Conservation (phyloP, 1,284 basidiomycete genomes). For the Volvariella surrecta region DNA sequence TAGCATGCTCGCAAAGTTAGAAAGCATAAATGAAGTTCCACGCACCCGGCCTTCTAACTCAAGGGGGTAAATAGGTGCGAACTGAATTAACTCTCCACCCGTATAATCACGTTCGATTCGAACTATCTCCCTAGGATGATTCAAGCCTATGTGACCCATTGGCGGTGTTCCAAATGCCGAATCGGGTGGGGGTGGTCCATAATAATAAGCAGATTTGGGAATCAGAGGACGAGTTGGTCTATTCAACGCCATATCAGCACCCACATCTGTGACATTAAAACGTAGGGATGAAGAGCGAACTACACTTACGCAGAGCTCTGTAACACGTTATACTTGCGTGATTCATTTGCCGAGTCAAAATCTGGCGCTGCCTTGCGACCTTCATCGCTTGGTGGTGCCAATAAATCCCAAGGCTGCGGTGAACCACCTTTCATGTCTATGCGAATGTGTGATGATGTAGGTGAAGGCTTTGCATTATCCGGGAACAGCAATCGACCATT, state of each 20-base stretch:
- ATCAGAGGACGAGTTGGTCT: slow-evolving; percentile 41
- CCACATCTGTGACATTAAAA: neutral
- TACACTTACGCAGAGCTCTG: slow-evolving; percentile 22
- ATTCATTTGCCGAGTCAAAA: slow-evolving; percentile 28
- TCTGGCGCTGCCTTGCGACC: slow-evolving; percentile 23
- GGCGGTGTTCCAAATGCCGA: slow-evolving; percentile 71
- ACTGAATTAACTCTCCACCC: slow-evolving; percentile 74
- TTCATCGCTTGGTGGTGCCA: slow-evolving; percentile 36
- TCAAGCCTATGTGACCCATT: slow-evolving; percentile 70
- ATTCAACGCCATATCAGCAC: slow-evolving; percentile 1
- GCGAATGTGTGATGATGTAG: slow-evolving; percentile 20
- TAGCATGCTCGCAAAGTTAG: slow-evolving; percentile 4
- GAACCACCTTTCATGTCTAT: slow-evolving; percentile 32
- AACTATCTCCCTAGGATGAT: slow-evolving; percentile 80
- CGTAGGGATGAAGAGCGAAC: slow-evolving; percentile 7
- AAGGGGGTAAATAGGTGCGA: slow-evolving; percentile 71
- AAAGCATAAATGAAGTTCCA: slow-evolving; percentile 12
- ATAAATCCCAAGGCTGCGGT: slow-evolving; percentile 53
- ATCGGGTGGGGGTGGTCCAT: slow-evolving; percentile 66
- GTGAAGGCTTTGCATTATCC: slow-evolving; percentile 15
- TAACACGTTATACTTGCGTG: slow-evolving; percentile 24
- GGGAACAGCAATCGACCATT: slow-evolving; percentile 16
- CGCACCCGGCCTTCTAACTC: slow-evolving; percentile 78
- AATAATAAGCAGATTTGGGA: slow-evolving; percentile 75
- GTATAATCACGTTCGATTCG: slow-evolving; percentile 78